Evolutionary conservation across 129 eudicot species (phyloP), one percentile per base, ranked within the genome.

Genomic region (Chrysanthemum seticuspe): DNA sequence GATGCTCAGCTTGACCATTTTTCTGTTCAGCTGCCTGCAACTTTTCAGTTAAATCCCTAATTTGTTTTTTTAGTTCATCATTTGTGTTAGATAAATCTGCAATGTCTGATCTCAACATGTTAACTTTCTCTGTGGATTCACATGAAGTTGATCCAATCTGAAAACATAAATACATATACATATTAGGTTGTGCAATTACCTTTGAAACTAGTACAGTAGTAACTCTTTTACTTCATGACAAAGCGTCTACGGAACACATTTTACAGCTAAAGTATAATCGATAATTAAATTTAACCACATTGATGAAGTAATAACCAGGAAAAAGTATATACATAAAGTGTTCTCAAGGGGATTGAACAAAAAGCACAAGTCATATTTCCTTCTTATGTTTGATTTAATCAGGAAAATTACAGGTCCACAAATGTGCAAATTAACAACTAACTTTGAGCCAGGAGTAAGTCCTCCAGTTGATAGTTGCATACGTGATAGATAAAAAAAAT

Each of bases 1-100:
- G 94, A 68, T 87, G 82, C 62, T 83, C 87, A 8, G 86, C 87
- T 69, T 74, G 85, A 72, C 83, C 95, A 19, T 80, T 83, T 82
- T 87, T 87, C 82, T 79, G 83, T 62, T 87, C 89, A 73, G 94
- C 87, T 64, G 79, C 65, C 34, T 71, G 78, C 40, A 87, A 48
- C 71, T 87, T 90, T 67, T 78, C 74, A 27, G 84, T 87, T 34
- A 90, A 77, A 62, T 85, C 95, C 81, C 82, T 81, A 14, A 87
- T 78, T 77, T 85, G 91, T 73, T 82, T 83, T 74, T 87, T 80
- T 64, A 90, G 75, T 70, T 85, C 86, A 2, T 71, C 81, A 60
- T 83, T 90, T 74, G 73, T 75, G 74, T 67, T 86, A 7, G 81
- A 78, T 74, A 90, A 67, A 61, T 76, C 78, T 75, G 70, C 69